phyloP scores from a whole-genome alignment of 2,329 filamentous ascomycete species.

The Hymenoscyphus linearis region DNA sequence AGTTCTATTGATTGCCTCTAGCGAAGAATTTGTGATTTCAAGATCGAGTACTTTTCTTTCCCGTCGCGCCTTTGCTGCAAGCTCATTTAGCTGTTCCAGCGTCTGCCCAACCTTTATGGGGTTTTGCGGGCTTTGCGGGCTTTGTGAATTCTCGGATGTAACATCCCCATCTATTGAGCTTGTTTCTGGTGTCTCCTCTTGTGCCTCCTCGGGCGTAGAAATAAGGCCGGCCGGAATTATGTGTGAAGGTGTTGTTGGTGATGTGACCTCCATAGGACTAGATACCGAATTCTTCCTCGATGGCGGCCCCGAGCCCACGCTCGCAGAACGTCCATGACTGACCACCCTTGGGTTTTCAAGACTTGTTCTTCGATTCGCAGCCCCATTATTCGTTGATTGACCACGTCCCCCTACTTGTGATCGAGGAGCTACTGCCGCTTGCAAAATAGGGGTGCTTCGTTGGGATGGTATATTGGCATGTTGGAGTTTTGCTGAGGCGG shows the following conservation, averaged over 20 bases:
- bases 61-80: slow-evolving; percentile 80
- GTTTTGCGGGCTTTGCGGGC: slow-evolving; percentile 34
- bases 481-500: slow-evolving; percentile 44
- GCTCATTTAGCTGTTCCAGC: slow-evolving; percentile 62
- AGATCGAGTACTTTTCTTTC: slow-evolving; percentile 95
- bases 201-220: slow-evolving; percentile 22
- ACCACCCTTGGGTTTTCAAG: slow-evolving; percentile 17
- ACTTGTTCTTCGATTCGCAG: slow-evolving; percentile 19
- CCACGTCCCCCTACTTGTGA: slow-evolving; percentile 19
- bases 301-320: slow-evolving; percentile 23
- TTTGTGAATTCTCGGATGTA: neutral
- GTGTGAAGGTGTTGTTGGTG: slow-evolving; percentile 19
- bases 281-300: slow-evolving; percentile 22
- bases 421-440: slow-evolving; percentile 21
- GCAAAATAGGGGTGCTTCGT: slow-evolving; percentile 19
- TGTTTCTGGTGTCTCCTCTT: slow-evolving; percentile 10
- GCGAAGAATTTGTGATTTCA: slow-evolving; percentile 92
- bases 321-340: slow-evolving; percentile 27
- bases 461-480: slow-evolving; percentile 24
- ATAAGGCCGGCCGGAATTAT: slow-evolving; percentile 17
- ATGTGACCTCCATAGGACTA: slow-evolving; percentile 13
- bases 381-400: slow-evolving; percentile 23
- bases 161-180: slow-evolving; percentile 10
- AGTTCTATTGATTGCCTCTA: slow-evolving; percentile 91
- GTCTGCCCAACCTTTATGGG: slow-evolving; percentile 52